Base-by-base conservation (phyloP, 805 yeast species). In the Yarrowia yakushimensis region DNA sequence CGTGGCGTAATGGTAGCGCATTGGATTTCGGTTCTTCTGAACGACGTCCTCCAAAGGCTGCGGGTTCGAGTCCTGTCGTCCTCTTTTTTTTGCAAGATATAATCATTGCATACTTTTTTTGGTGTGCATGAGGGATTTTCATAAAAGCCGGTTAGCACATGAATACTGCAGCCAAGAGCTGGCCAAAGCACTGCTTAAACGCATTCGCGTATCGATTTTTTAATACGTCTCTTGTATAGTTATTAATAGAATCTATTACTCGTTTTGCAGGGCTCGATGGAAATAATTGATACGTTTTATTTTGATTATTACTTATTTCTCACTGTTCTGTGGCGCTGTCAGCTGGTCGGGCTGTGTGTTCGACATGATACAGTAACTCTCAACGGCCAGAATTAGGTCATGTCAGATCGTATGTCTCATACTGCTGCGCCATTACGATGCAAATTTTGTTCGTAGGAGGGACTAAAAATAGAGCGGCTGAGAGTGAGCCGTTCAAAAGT, bases 11-110 rank as follows among this genome's bases (percentile, higher is more conserved):
- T 42, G 48, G 48, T 42, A 42, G 48, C 48, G 48, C 48, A 42
- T 42, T 42, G 48, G 48, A 42, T 42, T 42, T 42, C 48, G 48
- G 48, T 42, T 42, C 48, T 42, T 27, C 48, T 42, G 48, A 42
- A 42, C 48, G 48, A 42, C 48, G 48, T 42, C 48, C 48, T 42
- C 48, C 48, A 42, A 42, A 42, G 48, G 48, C 48, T 42, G 48
- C 48, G 48, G 48, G 48, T 42, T 42, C 48, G 48, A 45, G 50
- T 45, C 50, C 50, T 45, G 50, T 45, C 50, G 50, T 45, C 50
- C 50, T 45, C 50, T 45, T 10, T 45, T 45, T 45, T 43, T 25
- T 39, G n/a, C n/a, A n/a, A n/a, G n/a, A n/a, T n/a, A n/a, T n/a
- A n/a, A n/a, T n/a, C n/a, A n/a, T n/a, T n/a, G n/a, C n/a, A n/a